Evolutionary conservation across 805 yeast genomes (phyloP).

Genomic region (Yarrowia sp.): DNA sequence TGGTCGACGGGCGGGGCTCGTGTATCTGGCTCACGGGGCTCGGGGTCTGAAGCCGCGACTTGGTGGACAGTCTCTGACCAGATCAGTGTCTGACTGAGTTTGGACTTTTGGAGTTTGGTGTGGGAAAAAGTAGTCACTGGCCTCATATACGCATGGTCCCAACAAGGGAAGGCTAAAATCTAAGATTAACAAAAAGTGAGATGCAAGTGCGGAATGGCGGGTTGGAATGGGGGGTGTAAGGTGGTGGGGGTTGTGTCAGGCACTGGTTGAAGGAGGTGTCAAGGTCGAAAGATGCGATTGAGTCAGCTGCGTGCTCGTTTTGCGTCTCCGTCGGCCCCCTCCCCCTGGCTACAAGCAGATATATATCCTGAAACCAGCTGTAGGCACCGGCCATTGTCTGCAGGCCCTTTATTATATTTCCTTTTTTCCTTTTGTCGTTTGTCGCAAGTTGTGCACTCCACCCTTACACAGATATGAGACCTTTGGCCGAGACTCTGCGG

Average conservation of each 20-base stretch:
- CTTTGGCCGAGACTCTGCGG: neutral
- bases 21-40: too few species aligned
- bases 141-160: constrained; percentile 37
- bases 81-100: constrained; percentile 37
- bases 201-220: constrained; percentile 38
- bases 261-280: neutral
- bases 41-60: constrained; percentile 1
- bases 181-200: constrained; percentile 34
- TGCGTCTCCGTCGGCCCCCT: too few species aligned
- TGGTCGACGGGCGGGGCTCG: too few species aligned
- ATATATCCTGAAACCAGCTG: constrained; percentile 32
- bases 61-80: constrained; percentile 29
- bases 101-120: constrained; percentile 32
- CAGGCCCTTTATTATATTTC: constrained; percentile 13
- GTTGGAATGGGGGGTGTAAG: constrained; percentile 26
- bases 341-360: neutral
- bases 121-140: constrained; percentile 37
- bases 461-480: constrained; percentile 16
- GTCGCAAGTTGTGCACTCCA: neutral
- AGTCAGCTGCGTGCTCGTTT: too few species aligned
- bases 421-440: neutral
- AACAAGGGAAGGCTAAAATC: constrained; percentile 36
- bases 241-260: neutral
- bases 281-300: neutral
- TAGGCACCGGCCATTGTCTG: constrained; percentile 25